Evolutionary conservation across 306 rosid species (phyloP).

Genomic region (Albizia julibrissin): DNA sequence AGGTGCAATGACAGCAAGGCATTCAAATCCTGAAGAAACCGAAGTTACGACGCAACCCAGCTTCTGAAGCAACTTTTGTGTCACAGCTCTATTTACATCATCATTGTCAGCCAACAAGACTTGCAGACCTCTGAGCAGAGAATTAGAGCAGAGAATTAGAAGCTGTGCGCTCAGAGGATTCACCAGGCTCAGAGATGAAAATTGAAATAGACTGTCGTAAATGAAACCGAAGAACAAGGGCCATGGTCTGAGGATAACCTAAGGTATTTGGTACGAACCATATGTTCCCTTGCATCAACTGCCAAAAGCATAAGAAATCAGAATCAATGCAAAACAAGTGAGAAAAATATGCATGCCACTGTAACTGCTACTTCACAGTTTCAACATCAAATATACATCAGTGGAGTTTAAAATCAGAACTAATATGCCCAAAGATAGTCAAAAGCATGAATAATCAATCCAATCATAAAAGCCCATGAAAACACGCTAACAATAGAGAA

Average conservation of each 20-base stretch:
- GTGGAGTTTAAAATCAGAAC: conserved; percentile 12
- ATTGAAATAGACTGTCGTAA: conserved; percentile 49
- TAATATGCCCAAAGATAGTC: not conserved
- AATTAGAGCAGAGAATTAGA: too few species aligned
- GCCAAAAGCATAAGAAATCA: conserved; percentile 25
- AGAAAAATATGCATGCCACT: not conserved
- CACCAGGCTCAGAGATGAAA: conserved; percentile 59
- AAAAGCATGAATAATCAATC: conserved; percentile 3
- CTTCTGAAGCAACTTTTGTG: conserved; percentile 65
- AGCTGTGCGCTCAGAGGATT: conserved; percentile 50
- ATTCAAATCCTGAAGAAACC: conserved; percentile 74
- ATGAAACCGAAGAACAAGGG: conserved; percentile 72
- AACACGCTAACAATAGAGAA: not conserved
- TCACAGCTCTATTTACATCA: conserved; percentile 73
- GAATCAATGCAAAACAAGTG: conserved; percentile 8
- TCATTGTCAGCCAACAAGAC: conserved; percentile 71
- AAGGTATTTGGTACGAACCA: conserved; percentile 62
- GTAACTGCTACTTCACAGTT: conserved; percentile 4
- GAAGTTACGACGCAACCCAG: conserved; percentile 75
- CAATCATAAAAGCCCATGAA: not conserved
- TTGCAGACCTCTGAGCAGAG: conserved; percentile 66
- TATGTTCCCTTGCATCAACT: conserved; percentile 91
- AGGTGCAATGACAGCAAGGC: conserved; percentile 56
- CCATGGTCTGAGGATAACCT: conserved; percentile 70
- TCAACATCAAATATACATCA: not conserved